Percentiles rank a stretch among this genome's conserved stretches.
These are phyloP conservation scores for Scheffersomyces insectosa DNA, from an alignment of 1,139 yeast genomes.

Conservation along the genomic window DNA sequence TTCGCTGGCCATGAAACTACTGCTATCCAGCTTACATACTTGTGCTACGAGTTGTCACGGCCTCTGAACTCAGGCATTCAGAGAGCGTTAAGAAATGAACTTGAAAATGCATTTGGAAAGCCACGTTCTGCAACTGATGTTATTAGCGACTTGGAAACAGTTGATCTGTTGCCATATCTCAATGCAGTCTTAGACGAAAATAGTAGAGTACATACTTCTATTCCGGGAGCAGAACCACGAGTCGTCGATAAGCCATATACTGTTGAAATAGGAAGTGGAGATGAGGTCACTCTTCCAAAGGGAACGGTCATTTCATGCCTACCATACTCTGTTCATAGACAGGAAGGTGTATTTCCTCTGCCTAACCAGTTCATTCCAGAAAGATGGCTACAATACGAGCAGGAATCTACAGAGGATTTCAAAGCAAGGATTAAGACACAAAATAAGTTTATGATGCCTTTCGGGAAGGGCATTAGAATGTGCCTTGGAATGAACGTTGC, in stretches of 20 bases:
- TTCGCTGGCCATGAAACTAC: conserved; percentile 81
- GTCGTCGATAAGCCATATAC: conserved; percentile 35
- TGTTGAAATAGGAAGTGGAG: conserved; percentile 18
- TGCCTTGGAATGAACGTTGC: conserved; percentile 75
- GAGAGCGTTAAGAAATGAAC: conserved; percentile 42
- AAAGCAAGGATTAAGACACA: conserved; percentile 41
- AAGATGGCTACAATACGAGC: conserved; percentile 53
- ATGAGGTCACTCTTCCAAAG: conserved; percentile 41
- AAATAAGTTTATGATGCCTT: conserved; percentile 61
- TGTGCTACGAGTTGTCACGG: conserved; percentile 60
- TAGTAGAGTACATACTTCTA: conserved; percentile 64
- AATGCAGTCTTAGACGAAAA: conserved; percentile 61
- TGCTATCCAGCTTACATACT: conserved; percentile 62
- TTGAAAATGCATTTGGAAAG: conserved; percentile 32
- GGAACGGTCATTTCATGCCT: conserved; percentile 64
- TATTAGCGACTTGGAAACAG: conserved; percentile 34
- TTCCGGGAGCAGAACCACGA: conserved; percentile 76
- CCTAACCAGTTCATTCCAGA: conserved; percentile 58
- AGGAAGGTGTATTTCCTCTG: conserved; percentile 46
- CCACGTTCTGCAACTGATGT: conserved; percentile 24
- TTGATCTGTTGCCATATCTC: conserved; percentile 55
- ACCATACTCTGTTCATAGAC: conserved; percentile 66
- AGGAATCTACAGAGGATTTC: conserved; percentile 35
- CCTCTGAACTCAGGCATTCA: conserved; percentile 48
- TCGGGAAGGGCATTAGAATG: conserved; percentile 77